Evolutionary conservation across 106 monocot species (phyloP).

Genomic region (Cymbidium sinense): DNA sequence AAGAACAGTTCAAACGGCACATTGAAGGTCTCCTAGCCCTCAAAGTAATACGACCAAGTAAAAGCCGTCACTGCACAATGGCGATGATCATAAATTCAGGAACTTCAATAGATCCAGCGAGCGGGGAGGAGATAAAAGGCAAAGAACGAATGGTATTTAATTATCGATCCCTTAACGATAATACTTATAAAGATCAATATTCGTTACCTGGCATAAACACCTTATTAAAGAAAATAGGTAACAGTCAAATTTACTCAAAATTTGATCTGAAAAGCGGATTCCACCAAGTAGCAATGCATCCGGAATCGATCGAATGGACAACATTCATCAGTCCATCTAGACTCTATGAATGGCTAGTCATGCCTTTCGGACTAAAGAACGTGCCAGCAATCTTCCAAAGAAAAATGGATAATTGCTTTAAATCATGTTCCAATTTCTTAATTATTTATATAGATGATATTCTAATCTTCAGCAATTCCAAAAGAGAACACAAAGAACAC

Average conservation of each 20-base stretch:
- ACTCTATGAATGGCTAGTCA: not conserved
- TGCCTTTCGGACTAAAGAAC: no score
- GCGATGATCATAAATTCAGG: not conserved
- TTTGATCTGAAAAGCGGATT: not conserved
- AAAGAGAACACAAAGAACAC: not conserved
- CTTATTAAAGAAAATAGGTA: not conserved
- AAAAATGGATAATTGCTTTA: no score
- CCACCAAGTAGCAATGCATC: no score
- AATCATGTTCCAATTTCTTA: not conserved
- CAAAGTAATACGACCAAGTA: not conserved
- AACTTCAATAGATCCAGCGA: not conserved
- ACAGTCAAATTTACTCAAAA: not conserved
- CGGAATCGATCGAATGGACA: no score
- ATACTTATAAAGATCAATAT: no score
- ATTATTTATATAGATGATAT: no score
- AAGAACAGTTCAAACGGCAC: not conserved
- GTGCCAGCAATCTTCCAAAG: no score
- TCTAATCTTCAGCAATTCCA: not conserved
- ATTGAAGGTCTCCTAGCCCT: not conserved
- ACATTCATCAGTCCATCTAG: not conserved
- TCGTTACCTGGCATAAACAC: no score
- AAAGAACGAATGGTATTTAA: not conserved
- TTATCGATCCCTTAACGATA: no score
- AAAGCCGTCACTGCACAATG: not conserved
- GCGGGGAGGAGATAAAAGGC: not conserved